A percentile compares a stretch with the other conserved stretches of the same genome.
These are phyloP conservation scores for Nigrospora osmanthi DNA, from an alignment of 2,329 filamentous ascomycete species.

Conservation along the genomic window DNA sequence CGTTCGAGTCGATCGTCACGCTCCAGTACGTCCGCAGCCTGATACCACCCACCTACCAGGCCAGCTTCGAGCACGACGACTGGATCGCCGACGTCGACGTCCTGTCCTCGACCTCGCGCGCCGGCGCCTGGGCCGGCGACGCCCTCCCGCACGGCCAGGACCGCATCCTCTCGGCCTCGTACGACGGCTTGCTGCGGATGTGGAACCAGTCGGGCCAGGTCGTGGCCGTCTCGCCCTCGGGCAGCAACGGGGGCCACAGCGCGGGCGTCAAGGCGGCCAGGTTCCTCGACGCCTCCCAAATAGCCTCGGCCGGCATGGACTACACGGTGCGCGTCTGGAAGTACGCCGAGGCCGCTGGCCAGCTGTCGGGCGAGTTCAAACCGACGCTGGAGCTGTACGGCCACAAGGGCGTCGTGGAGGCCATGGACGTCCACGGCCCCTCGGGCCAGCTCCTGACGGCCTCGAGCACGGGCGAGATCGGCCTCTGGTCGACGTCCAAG, in stretches of 20 bases:
- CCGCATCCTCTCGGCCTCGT: constrained; percentile 83
- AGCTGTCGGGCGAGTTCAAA: constrained; percentile 54
- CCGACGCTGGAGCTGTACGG: constrained; percentile 77
- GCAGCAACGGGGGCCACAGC: constrained; percentile 63
- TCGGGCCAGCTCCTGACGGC: constrained; percentile 78
- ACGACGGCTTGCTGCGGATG: constrained; percentile 79
- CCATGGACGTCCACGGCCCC: constrained; percentile 63
- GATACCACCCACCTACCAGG: constrained; percentile 80
- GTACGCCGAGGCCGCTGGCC: constrained; percentile 60
- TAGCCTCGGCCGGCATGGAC: constrained; percentile 80
- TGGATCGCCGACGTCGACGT: constrained; percentile 90
- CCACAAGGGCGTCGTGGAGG: constrained; percentile 68
- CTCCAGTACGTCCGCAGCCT: constrained; percentile 91
- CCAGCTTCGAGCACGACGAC: constrained; percentile 94
- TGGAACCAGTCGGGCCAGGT: constrained; percentile 86
- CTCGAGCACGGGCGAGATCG: constrained; percentile 73
- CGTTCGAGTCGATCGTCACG: constrained; percentile 76
- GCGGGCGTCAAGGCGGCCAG: constrained; percentile 74
- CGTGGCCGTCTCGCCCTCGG: constrained; percentile 66
- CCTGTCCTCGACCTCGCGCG: constrained; percentile 58
- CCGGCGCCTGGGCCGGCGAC: constrained; percentile 47
- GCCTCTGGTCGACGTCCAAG: constrained; percentile 83
- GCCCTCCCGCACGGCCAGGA: constrained; percentile 49
- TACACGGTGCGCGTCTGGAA: constrained; percentile 85
- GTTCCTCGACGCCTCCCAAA: constrained; percentile 69